Evolutionary conservation across 768 basidiomycete genomes (phyloP).

Genomic region (Suillus paluster): DNA sequence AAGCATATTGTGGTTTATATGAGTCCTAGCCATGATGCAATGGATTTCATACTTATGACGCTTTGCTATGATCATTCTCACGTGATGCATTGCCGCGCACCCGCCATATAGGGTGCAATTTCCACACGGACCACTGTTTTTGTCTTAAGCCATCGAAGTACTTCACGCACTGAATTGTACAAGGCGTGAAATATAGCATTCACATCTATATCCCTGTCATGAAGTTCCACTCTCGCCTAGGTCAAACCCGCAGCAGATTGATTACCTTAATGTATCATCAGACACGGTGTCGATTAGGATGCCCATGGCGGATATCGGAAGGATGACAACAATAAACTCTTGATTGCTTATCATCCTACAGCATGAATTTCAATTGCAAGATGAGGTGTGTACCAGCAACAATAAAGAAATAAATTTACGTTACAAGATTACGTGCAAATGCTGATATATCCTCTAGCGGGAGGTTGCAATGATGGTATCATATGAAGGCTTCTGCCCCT

Average conservation of each 20-base stretch:
- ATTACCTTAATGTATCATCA: not conserved
- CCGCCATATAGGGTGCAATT: not conserved
- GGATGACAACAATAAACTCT: constrained; percentile 2
- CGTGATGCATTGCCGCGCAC: not conserved
- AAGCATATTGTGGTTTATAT: not conserved
- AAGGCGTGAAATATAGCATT: not conserved
- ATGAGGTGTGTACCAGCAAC: constrained; percentile 14
- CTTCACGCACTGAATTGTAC: not conserved
- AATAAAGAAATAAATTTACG: constrained; percentile 30
- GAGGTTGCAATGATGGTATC: constrained; percentile 35
- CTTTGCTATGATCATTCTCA: not conserved
- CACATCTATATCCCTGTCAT: not conserved
- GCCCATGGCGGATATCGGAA: not conserved
- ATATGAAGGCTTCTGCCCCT: constrained; percentile 26
- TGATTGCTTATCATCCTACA: constrained; percentile 6
- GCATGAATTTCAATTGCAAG: constrained; percentile 13
- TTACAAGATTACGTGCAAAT: constrained; percentile 34
- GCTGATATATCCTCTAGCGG: constrained; percentile 27
- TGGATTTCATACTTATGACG: constrained; percentile 6
- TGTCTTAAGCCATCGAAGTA: not conserved
- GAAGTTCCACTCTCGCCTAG: not conserved
- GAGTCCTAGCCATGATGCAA: not conserved
- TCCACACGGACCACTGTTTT: too few relatives aligned
- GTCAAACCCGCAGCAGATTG: not conserved
- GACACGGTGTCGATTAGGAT: not conserved